Conservation (phyloP, 2,329 filamentous ascomycete genomes). For the Pseudocercospora cruenta region DNA sequence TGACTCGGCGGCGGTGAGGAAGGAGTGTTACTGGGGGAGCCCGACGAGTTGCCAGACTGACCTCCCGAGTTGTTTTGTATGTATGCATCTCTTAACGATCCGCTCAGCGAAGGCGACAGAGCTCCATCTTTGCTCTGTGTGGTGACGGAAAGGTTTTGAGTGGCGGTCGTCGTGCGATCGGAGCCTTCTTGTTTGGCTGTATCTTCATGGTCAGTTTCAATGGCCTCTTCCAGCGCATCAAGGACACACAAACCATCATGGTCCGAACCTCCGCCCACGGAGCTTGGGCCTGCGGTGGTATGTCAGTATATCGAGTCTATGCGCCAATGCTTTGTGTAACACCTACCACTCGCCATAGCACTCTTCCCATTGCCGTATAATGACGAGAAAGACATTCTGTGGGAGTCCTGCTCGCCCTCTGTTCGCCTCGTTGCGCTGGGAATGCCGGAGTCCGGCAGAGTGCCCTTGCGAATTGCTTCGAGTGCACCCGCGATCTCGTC, state of each 20-base stretch:
- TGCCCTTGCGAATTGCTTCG: constrained; percentile 21
- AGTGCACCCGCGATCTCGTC: constrained; percentile 20
- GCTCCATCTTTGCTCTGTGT: constrained; percentile 50
- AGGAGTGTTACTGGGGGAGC: constrained; percentile 76
- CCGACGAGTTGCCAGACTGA: constrained; percentile 76
- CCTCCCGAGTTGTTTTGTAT: constrained; percentile 30
- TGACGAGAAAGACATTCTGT: constrained; percentile 74
- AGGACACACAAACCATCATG: constrained; percentile 42
- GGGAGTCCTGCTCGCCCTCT: constrained; percentile 51
- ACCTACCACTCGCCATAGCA: constrained; percentile 47
- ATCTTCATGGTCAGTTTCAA: constrained; percentile 20
- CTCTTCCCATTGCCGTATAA: constrained; percentile 67
- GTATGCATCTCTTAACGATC: constrained; percentile 41
- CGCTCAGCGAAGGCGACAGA: constrained; percentile 42
- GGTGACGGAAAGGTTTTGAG: constrained; percentile 48
- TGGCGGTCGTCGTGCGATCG: constrained; percentile 45
- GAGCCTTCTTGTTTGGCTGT: constrained; percentile 17
- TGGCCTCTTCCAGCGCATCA: constrained; percentile 15
- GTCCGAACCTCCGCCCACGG: constrained; percentile 50
- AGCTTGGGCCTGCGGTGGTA: constrained; percentile 41
- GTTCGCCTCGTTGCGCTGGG: constrained; percentile 28
- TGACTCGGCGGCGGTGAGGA: constrained; percentile 44
- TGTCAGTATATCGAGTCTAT: neutral
- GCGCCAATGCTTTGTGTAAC: neutral
- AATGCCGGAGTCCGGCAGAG: constrained; percentile 24